Base-by-base conservation (phyloP, 2,329 filamentous ascomycete species). In the Hymenoscyphus infarciens region DNA sequence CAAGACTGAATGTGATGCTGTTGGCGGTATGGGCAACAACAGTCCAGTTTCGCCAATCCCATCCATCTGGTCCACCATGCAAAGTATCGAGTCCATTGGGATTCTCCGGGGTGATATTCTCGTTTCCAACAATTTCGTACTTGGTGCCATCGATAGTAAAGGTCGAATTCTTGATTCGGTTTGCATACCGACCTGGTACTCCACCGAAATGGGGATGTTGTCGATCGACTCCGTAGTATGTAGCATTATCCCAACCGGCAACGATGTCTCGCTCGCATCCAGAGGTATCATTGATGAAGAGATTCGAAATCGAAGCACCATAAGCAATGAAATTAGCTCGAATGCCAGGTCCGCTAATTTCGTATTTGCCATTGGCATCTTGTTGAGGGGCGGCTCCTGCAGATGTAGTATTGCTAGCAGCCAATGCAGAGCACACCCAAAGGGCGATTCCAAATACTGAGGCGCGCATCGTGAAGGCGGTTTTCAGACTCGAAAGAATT, bases 11-110 rank as follows among this genome's bases (percentile, higher is more conserved):
- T 52, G 89, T 92, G 74, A 94, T 89, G 73, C 83, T 88, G 73
- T 80, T 80, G 56, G 79, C 75, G 11, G 70, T 87, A 76, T 91
- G 82, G 2, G 87, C 79, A n/a, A 87, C 83, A 25, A 93, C 86
- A 31, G 87, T 90, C 75, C 90, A 94, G 77, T 92, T 91, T 67
- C 88, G 82, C 77, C 82, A 91, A 74, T 92, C 89, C 87, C 90
- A 92, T 55, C 88, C 88, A 69, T 90, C 80, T 0, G 83, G 80
- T 7, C 87, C 88, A 58, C 88, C 88, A 73, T 91, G 89, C 45
- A 91, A 79, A 5, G 87, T 89, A 76, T 90, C 78, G 16, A 82
- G 76, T 6, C 86, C 86, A 0, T 81, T 69, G 0, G 84, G 83
- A 39, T 79, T 70, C 5, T 75, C 78, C 1, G 75, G 60, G 0